phyloP scores from a whole-genome alignment of 345 rosid species.

The Turnera subulata region DNA sequence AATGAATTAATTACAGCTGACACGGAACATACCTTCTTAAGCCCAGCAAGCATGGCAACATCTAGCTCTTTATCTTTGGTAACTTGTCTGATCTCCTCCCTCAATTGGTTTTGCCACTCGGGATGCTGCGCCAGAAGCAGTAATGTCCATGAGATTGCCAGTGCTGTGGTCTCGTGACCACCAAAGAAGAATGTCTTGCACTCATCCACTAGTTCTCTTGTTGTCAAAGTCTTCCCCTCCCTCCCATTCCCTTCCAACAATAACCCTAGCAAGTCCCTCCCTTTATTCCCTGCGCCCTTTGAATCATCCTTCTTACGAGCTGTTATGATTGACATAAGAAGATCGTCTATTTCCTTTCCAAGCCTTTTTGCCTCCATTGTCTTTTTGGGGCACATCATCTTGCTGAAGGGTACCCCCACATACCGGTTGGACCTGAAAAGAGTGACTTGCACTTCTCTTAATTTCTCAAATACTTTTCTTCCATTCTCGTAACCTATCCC shows the following conservation, averaged over 20 bases:
- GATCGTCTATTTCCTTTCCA: conserved; percentile 67
- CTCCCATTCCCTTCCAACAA: conserved; percentile 39
- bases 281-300: conserved; percentile 5
- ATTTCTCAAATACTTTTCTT: conserved; percentile 48
- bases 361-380: conserved; percentile 48
- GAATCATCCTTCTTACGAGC: conserved; percentile 31
- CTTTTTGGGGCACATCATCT: conserved; percentile 44
- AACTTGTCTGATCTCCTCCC: conserved; percentile 74
- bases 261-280: conserved; percentile 56
- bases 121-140: conserved; percentile 73
- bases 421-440: conserved; percentile 74
- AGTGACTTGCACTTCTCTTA: conserved; percentile 66
- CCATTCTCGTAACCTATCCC: conserved; percentile 60
- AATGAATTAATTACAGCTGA: too few relatives aligned
- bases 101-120: conserved; percentile 66
- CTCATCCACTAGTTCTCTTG: conserved; percentile 71
- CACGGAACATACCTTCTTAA: conserved; percentile 81
- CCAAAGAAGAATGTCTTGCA: conserved; percentile 96
- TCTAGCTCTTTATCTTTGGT: conserved; percentile 55
- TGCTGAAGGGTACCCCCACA: conserved; percentile 81
- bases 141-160: conserved; percentile 82
- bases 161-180: conserved; percentile 91
- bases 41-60: conserved; percentile 58
- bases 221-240: conserved; percentile 41
- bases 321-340: conserved; percentile 52